Evolutionary conservation across 106 monocot genomes (phyloP), one percentile per base, ranked within the genome.

Genomic region (Posidonia australis): DNA sequence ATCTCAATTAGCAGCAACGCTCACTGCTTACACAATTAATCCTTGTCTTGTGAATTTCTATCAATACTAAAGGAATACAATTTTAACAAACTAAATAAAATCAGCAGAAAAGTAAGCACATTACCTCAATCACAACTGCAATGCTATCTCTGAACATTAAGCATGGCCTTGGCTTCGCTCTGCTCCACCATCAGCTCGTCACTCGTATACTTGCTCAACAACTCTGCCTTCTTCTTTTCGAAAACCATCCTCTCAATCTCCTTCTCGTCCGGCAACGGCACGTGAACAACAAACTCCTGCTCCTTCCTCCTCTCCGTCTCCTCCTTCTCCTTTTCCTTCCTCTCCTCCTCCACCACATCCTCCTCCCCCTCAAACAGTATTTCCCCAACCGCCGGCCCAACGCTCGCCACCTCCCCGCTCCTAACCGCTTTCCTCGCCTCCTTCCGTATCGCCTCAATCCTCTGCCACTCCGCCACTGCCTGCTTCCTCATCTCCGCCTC

Each of bases 301-400:
- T 80, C 81, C 69, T 65, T 71, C 20, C 27, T 75, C 68, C 53
- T 74, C 65, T 70, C 75, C 63, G 41, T 76, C 67, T 80, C 78
- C 74, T 72, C 81, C 79, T 64, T 63, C 64, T 81, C 78, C 73
- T 71, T 78, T 63, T 67, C 55, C 81, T 46, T 70, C 78, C 72
- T 80, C 80, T 90, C 90, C 68, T 89, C 94, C 70, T 84, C 89
- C 60, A 90, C 94, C 31, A 90, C 86, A 62, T 96, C 94, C 80
- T 92, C 92, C 67, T 76, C 90, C 46, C 78, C 94, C 58, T 96
- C 90, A 42, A 87, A 96, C 71, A 96, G 62, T 17, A 96, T 79
- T 27, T 84, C 84, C 22, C 30, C 65, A 45, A 74, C 71, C 10
- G 60, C 65, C 1, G 70, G 74, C 31, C 83, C 84, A 46, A 86